Base-by-base conservation (phyloP, 441 rosid species). In the Hura crepitans region DNA sequence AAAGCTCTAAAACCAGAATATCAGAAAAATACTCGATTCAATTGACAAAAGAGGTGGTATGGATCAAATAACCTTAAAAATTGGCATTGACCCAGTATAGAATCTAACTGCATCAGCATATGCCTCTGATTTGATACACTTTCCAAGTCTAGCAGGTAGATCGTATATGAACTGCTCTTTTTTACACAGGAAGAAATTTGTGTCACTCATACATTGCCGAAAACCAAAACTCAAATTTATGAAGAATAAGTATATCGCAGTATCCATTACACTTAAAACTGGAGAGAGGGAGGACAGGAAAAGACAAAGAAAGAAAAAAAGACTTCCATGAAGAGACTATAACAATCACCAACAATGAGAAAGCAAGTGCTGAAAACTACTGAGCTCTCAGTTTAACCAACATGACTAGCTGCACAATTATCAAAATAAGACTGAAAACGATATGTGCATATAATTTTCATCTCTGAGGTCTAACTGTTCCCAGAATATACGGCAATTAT, bases 121-220 rank as follows among this genome's bases (percentile, higher is more conserved):
- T 49, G 89, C 84, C 82, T 95, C 96, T 39, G 93, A 85, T 81
- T 92, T 87, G 72, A 90, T 90, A 79, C 96, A 95, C 67, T 88
- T 95, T 77, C 85, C 89, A 76, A 95, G 99, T 82, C 95, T 87
- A 74, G 93, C 89, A 14, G 99, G 99, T 75, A 95, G 89, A 85
- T 95, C 99, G 79, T 90, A 95, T 73, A 92, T 92, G 89, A 95
- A 89, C 99, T 95, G 97, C 87, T 77, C 95, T 84, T 87, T 81
- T 80, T 82, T 67, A 80, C 66, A 76, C n/a, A 86, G 82, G 76
- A 80, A 59, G 73, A 80, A 73, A 68, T 81, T 62, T 71, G 75
- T 78, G 61, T 84, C 77, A 78, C 66, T 79, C 69, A 62, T 71
- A 39, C 43, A 80, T 74, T 71, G 59, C 69, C 62, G 76, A 74